Base-by-base conservation (phyloP, 805 yeast genomes). In the Hanseniaspora taiwanica region DNA sequence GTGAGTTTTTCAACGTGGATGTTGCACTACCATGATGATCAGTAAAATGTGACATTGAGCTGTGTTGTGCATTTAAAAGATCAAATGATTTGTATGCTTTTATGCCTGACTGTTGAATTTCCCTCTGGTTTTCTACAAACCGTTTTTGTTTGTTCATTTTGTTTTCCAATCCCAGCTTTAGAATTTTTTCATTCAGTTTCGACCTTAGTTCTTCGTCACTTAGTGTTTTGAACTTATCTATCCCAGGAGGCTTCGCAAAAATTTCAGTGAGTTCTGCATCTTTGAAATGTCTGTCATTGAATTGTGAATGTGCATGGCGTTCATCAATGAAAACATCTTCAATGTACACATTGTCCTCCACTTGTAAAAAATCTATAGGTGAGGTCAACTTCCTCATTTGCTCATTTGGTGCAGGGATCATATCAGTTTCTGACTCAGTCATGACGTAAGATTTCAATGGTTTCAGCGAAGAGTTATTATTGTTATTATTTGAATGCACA, bases 131-230 rank as follows among this genome's bases (percentile, higher is more conserved):
- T n/a, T n/a, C n/a, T n/a, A n/a, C n/a, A n/a, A n/a, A n/a, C n/a
- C n/a, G n/a, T n/a, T n/a, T n/a, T 7, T 48, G 52, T 37, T 52
- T 55, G 12, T 56, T 53, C 25, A 45, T 46, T 36, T 48, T 54
- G 38, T 59, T 59, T 37, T 58, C 60, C 24, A 46, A 42, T 9
- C 61, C 58, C 31, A 59, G 43, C 31, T 44, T 44, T 16, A 41
- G 39, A 12, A 59, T 55, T 25, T 58, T 50, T 35, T 53, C 52
- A 35, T 56, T 48, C 21, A 59, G 39, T 38, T 49, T 51, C 13
- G 42, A 35, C 35, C 53, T 46, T 14, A 59, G 37, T 37, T 58
- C 60, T 21, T 52, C 55, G 42, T 58, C 63, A 7, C 51, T 44
- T 2, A 49, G 19, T 12, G 48, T 43, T 9, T 38, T 40, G 27